Percentiles rank a stretch among this genome's conserved stretches.
These are phyloP conservation scores for Ustilago crameri DNA, from an alignment of 1,284 basidiomycete genomes.

Conservation along the genomic window DNA sequence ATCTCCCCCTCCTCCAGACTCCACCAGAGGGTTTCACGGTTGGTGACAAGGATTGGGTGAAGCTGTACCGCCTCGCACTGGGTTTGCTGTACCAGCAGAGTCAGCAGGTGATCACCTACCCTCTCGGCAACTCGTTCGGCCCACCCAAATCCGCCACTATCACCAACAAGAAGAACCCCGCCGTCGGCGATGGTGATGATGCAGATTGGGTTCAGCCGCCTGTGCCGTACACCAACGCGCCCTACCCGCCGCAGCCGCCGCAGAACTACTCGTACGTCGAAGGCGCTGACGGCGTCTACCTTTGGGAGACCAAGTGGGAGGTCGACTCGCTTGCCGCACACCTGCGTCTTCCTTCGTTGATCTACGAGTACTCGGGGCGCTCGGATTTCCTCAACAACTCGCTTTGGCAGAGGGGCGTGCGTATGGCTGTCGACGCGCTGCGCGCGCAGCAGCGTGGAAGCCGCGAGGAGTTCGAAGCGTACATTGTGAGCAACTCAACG, in stretches of 20 bases:
- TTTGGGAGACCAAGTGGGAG: slow-evolving; percentile 63
- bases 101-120: slow-evolving; percentile 52
- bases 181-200: slow-evolving; percentile 21
- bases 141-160: slow-evolving; percentile 46
- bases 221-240: slow-evolving; percentile 24
- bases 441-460: slow-evolving; percentile 44
- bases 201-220: slow-evolving; percentile 51
- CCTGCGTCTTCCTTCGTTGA: slow-evolving; percentile 28
- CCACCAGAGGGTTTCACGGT: slow-evolving; percentile 23
- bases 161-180: slow-evolving; percentile 44
- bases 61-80: slow-evolving; percentile 46
- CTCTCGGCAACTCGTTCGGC: slow-evolving; percentile 45
- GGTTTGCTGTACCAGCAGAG: slow-evolving; percentile 51
- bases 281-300: slow-evolving; percentile 45
- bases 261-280: slow-evolving; percentile 60
- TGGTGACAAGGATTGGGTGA: slow-evolving; percentile 43
- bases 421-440: slow-evolving; percentile 47
- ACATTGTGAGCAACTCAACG: slow-evolving; percentile 14
- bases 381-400: slow-evolving; percentile 47
- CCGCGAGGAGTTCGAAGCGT: slow-evolving; percentile 43
- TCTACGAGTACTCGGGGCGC: slow-evolving; percentile 25
- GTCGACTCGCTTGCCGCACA: slow-evolving; percentile 53
- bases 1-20: slow-evolving; percentile 30
- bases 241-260: slow-evolving; percentile 34
- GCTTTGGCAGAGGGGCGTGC: slow-evolving; percentile 37